Evolutionary conservation across 1,284 basidiomycete species (phyloP).

Genomic region (Trichosporon ovoides): DNA sequence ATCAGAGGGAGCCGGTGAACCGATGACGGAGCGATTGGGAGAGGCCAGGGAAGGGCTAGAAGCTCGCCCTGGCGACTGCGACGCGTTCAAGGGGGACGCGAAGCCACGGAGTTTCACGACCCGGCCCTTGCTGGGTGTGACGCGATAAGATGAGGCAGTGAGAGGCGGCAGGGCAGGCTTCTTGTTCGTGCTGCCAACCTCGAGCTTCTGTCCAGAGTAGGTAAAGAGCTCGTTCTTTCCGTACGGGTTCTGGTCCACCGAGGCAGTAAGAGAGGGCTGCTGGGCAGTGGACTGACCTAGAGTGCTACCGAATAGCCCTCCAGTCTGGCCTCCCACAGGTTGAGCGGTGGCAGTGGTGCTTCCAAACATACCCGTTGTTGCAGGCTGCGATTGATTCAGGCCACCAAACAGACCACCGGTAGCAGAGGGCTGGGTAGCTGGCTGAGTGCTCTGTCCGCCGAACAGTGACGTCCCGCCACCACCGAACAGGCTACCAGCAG

Average conservation of each 20-base stretch:
- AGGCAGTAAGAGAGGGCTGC: conserved; percentile 61
- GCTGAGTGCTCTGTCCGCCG: conserved; percentile 48
- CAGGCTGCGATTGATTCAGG: conserved; percentile 17
- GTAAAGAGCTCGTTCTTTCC: conserved; percentile 62
- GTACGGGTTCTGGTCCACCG: conserved; percentile 82
- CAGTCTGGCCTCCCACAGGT: conserved; percentile 23
- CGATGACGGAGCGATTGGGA: conserved; percentile 28
- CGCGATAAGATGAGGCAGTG: conserved; percentile 47
- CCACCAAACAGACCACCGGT: conserved; percentile 20
- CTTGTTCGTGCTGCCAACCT: conserved; percentile 46
- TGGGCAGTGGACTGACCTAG: conserved; percentile 39
- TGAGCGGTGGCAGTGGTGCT: conserved; percentile 16
- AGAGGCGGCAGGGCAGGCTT: conserved; percentile 50
- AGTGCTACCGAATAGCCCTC: conserved; percentile 26
- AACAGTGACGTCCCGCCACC: conserved; percentile 47
- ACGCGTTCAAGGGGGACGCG: conserved; percentile 46
- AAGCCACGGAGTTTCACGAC: conserved; percentile 52
- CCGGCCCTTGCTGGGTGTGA: conserved; percentile 47
- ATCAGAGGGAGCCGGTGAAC: conserved; percentile 35
- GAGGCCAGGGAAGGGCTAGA: conserved; percentile 39
- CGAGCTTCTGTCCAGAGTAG: conserved; percentile 43
- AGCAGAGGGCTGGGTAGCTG: conserved; percentile 14
- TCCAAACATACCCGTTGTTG: conserved; percentile 31
- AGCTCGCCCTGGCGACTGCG: conserved; percentile 14
- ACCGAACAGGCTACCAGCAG: conserved; percentile 24